These are phyloP conservation scores for Cordyceps militaris DNA, from an alignment of 2,329 filamentous ascomycete genomes.

Conservation along the genomic window DNA sequence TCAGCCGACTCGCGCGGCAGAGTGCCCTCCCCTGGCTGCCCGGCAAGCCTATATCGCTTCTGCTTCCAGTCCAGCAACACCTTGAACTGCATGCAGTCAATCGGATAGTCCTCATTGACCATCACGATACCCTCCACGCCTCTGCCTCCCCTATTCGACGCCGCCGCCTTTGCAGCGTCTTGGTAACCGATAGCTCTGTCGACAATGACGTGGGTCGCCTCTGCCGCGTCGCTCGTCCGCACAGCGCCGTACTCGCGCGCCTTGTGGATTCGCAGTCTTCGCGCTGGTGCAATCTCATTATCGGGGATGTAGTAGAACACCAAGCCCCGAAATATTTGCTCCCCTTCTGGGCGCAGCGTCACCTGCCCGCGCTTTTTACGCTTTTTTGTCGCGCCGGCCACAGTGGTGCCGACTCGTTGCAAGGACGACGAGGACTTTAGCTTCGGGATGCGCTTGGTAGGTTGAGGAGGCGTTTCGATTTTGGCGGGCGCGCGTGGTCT, in stretches of 20 bases:
- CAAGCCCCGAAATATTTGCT: conserved; percentile 55
- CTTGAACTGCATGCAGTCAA: conserved; percentile 58
- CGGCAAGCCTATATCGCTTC: conserved; percentile 52
- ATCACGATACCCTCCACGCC: conserved; percentile 26
- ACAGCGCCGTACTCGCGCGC: conserved; percentile 67
- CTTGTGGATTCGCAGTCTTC: conserved; percentile 66
- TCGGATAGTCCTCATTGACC: conserved; percentile 54
- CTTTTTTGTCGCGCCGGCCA: conserved; percentile 21
- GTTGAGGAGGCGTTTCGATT: not conserved
- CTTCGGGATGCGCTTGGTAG: not conserved
- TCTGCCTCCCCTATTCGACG: conserved; percentile 13
- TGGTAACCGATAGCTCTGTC: conserved; percentile 61
- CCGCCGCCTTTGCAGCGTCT: conserved; percentile 49
- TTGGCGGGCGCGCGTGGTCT: conserved; percentile 3
- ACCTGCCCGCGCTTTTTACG: conserved; percentile 42
- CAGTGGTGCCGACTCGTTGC: not conserved
- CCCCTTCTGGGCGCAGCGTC: conserved; percentile 41
- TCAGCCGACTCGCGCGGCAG: conserved; percentile 19
- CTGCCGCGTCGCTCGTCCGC: conserved; percentile 54
- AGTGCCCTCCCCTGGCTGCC: conserved; percentile 35
- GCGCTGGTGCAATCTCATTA: conserved; percentile 60
- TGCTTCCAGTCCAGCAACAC: conserved; percentile 52
- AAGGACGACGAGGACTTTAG: not conserved
- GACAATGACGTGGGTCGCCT: conserved; percentile 72
- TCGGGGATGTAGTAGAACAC: conserved; percentile 75